Evolutionary conservation across 2,329 filamentous ascomycete genomes (phyloP).

Genomic region (Nothophaeocryptopus gaeumannii): DNA sequence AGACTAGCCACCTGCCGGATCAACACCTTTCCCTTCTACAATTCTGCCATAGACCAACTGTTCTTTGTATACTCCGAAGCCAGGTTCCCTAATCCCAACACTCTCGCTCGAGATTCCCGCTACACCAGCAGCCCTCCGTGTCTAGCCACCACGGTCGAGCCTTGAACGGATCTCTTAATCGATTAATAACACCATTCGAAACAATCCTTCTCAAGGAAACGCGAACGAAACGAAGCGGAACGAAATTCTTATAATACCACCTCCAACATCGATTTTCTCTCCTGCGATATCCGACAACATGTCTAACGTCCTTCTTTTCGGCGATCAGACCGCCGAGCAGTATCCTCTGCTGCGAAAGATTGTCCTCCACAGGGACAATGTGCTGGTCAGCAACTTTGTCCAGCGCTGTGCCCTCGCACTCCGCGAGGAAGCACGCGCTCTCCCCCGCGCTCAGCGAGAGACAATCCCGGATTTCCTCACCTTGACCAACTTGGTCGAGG

Average conservation of each 20-base stretch:
- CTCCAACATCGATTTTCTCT: slow-evolving; percentile 8
- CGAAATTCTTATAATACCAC: neutral
- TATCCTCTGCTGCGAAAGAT: slow-evolving; percentile 58
- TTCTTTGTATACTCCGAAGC: neutral
- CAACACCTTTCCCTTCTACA: slow-evolving; percentile 22
- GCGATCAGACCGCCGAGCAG: slow-evolving; percentile 69
- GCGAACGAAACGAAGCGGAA: neutral
- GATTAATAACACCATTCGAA: neutral
- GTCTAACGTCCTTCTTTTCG: slow-evolving; percentile 60
- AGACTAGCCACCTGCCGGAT: slow-evolving; percentile 36
- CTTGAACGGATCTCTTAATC: slow-evolving; percentile 2
- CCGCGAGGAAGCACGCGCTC: slow-evolving; percentile 57
- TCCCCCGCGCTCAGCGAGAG: slow-evolving; percentile 57
- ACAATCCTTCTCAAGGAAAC: neutral
- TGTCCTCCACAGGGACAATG: slow-evolving; percentile 50
- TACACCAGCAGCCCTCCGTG: slow-evolving; percentile 26
- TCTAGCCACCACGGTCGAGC: slow-evolving; percentile 35
- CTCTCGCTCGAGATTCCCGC: slow-evolving; percentile 6
- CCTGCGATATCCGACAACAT: slow-evolving; percentile 24
- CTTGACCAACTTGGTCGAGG: slow-evolving; percentile 63
- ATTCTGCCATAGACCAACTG: slow-evolving; percentile 11
- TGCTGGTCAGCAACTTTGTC: slow-evolving; percentile 62
- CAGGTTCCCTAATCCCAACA: slow-evolving; percentile 12
- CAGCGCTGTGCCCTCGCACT: slow-evolving; percentile 58
- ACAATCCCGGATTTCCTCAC: slow-evolving; percentile 61